phyloP scores from a whole-genome alignment of 2,329 filamentous ascomycete species.

The Trichoderma aggressivum region DNA sequence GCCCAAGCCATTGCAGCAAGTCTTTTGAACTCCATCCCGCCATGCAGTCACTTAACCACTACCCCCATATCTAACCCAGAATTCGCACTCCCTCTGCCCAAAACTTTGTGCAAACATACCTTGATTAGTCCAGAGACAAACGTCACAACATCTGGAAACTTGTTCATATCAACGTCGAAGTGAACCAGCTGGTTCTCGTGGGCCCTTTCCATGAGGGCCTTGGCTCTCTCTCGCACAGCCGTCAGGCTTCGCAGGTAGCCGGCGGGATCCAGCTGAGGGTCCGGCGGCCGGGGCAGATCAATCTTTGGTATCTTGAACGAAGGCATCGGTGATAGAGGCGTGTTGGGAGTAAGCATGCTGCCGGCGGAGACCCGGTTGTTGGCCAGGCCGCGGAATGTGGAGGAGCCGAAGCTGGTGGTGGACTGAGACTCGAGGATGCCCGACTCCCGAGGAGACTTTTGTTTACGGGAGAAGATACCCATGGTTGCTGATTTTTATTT shows the following conservation, averaged over 20 bases:
- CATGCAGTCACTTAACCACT: not conserved
- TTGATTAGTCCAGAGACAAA: conserved; percentile 95
- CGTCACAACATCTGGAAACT: conserved; percentile 76
- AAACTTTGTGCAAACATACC: conserved; percentile 47
- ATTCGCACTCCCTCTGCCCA: not conserved
- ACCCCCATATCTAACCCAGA: not conserved
- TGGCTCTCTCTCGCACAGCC: conserved; percentile 77
- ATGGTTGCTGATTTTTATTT: conserved; percentile 33
- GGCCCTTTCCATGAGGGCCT: conserved; percentile 72
- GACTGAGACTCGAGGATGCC: conserved; percentile 44
- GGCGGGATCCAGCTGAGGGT: conserved; percentile 82
- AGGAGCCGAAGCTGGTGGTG: conserved; percentile 51
- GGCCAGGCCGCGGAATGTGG: conserved; percentile 42
- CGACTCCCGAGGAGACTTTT: conserved; percentile 46
- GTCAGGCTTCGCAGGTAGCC: conserved; percentile 88
- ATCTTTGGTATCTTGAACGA: conserved; percentile 64
- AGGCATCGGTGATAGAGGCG: conserved; percentile 52
- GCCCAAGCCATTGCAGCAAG: not conserved
- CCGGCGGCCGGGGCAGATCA: conserved; percentile 77
- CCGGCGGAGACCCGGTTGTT: conserved; percentile 51
- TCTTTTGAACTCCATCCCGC: not conserved
- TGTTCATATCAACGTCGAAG: conserved; percentile 83
- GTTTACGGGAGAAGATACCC: conserved; percentile 56
- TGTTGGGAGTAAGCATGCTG: conserved; percentile 44
- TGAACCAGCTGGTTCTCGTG: conserved; percentile 74